Evolutionary conservation across 306 rosid genomes (phyloP).

Genomic region (Abrus precatorius): DNA sequence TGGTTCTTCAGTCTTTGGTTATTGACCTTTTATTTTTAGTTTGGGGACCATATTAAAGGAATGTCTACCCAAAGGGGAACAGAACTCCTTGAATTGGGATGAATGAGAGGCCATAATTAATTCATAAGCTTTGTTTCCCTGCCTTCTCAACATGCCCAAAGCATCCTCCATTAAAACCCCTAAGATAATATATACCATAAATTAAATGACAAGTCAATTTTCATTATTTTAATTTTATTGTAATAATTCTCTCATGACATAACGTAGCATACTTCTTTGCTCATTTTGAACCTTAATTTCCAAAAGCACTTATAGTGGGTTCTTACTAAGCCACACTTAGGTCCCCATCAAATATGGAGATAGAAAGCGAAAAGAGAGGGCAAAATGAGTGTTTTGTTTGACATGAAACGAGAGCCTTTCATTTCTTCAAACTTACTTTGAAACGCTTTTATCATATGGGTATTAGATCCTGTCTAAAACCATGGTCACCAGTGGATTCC

Average conservation of each 20-base stretch:
- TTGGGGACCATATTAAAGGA: conserved; percentile 67
- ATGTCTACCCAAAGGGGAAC: conserved; percentile 77
- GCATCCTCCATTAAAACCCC: conserved; percentile 8
- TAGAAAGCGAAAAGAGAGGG: conserved; percentile 33
- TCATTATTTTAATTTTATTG: neutral
- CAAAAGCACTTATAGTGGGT: conserved; percentile 56
- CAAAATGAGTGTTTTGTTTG: conserved; percentile 63
- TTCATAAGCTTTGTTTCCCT: conserved; percentile 34
- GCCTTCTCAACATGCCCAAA: conserved; percentile 47
- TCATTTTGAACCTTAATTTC: conserved; percentile 48
- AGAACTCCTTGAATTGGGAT: conserved; percentile 62
- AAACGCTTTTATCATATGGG: conserved; percentile 53
- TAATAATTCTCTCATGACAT: conserved; percentile 1
- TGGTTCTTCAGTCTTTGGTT: conserved; percentile 45
- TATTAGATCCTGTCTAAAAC: conserved; percentile 41
- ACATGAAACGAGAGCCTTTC: conserved; percentile 56
- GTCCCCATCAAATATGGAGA: conserved; percentile 58
- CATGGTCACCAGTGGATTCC: conserved; percentile 33
- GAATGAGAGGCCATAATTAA: conserved; percentile 53
- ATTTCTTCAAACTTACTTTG: conserved; percentile 39
- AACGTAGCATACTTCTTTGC: conserved; percentile 39
- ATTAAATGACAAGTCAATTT: conserved; percentile 1
- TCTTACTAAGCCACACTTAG: conserved; percentile 62
- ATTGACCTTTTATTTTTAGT: conserved; percentile 32
- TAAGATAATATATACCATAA: neutral